Percentiles rank a stretch among this genome's conserved stretches.
phyloP scores from a whole-genome alignment of 2,329 filamentous ascomycete genomes.

The Nemania diffusa region DNA sequence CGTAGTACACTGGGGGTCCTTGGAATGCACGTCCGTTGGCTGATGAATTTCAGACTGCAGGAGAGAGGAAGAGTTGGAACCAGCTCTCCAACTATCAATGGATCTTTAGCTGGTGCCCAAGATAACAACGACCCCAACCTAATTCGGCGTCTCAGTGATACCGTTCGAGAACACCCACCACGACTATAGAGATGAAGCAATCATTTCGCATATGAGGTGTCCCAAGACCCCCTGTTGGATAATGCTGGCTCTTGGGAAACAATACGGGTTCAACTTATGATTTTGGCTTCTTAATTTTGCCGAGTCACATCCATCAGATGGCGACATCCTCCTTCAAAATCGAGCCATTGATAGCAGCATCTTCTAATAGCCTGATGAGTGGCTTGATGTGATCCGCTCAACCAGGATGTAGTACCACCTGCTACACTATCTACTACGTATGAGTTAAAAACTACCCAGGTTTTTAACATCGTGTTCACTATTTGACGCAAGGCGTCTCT shows the following conservation, averaged over 20 bases:
- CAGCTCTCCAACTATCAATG: slow-evolving; percentile 39
- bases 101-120: slow-evolving; percentile 42
- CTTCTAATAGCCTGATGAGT: background rate
- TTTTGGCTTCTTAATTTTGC: background rate
- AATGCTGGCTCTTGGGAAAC: background rate
- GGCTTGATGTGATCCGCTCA: background rate
- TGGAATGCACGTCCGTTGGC: slow-evolving; percentile 69
- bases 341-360: background rate
- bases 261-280: background rate
- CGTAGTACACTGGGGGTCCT: slow-evolving; percentile 67
- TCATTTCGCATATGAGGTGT: background rate
- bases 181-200: slow-evolving; percentile 40
- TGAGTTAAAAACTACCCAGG: background rate
- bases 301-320: background rate
- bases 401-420: background rate
- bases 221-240: background rate
- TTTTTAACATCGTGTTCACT: background rate
- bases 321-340: background rate
- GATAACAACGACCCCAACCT: slow-evolving; percentile 41
- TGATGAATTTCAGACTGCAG: slow-evolving; percentile 63
- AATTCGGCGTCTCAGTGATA: slow-evolving; percentile 48
- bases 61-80: slow-evolving; percentile 52
- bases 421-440: background rate
- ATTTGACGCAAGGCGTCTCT: background rate
- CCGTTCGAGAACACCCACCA: slow-evolving; percentile 47